phyloP scores from a whole-genome alignment of 768 basidiomycete genomes.

The Gymnopilus dilepis region DNA sequence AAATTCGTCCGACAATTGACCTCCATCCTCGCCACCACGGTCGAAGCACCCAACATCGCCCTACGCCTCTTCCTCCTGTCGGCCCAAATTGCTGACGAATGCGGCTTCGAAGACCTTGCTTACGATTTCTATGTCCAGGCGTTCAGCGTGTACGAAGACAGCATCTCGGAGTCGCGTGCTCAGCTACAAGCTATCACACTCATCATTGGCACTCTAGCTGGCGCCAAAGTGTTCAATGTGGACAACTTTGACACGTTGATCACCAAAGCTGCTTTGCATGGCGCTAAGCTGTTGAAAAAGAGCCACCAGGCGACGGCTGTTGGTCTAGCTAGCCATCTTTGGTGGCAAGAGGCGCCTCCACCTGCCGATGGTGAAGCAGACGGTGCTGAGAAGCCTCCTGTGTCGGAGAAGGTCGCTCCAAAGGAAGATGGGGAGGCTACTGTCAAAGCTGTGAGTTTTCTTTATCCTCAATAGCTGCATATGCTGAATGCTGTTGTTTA shows the following conservation, averaged over 20 bases:
- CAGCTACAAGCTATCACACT: constrained; percentile 97
- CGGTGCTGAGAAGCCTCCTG: constrained; percentile 37
- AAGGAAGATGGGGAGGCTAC: constrained; percentile 44
- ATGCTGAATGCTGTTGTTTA: constrained; percentile 29
- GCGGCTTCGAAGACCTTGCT: constrained; percentile 92
- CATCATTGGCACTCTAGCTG: constrained; percentile 89
- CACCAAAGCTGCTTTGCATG: constrained; percentile 98
- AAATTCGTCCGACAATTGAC: constrained; percentile 95
- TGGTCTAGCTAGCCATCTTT: constrained; percentile 92
- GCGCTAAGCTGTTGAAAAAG: constrained; percentile 96
- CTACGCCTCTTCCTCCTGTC: constrained; percentile 95
- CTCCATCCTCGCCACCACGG: constrained; percentile 90
- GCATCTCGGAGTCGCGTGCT: constrained; percentile 92
- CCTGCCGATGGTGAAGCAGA: constrained; percentile 45
- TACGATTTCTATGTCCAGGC: constrained; percentile 99
- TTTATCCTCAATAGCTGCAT: not conserved
- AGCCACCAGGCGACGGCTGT: constrained; percentile 97
- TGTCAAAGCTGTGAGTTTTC: constrained; percentile 49
- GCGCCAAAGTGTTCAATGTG: constrained; percentile 86
- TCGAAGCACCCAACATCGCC: constrained; percentile 91
- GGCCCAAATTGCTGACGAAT: constrained; percentile 94
- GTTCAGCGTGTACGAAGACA: constrained; percentile 97
- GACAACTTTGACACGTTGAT: constrained; percentile 98
- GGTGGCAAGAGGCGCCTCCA: constrained; percentile 87
- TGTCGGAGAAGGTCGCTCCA: constrained; percentile 43